Evolutionary conservation across 345 rosid genomes (phyloP), one percentile per base, ranked within the genome.

Genomic region (Toxicodendron radicans): DNA sequence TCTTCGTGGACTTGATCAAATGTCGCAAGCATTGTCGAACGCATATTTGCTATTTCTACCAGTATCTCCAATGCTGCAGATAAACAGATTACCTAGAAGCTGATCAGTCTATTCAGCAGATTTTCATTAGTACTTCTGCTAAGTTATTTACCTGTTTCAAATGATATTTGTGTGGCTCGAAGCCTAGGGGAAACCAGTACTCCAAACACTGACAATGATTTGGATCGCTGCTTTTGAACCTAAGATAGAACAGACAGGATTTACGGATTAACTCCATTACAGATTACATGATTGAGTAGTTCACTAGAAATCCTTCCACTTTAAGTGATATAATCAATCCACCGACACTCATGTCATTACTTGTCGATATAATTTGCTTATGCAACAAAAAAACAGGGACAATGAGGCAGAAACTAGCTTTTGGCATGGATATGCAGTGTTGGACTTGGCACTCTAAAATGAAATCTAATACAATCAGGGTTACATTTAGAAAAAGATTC

Each of bases 181-280:
- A 95, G 93, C 90, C 90, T 93, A 21, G 99, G 98, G 6, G 99
- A 93, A 71, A 93, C 90, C 61, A 95, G 79, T 70, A 90, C 83
- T 75, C 98, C 99, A 80, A 95, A 93, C 60, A 93, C 76, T 0
- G 92, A 85, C 30, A 93, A 74, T 38, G 83, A 83, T 81, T 85
- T 95, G 7, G 80, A 77, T 53, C 98, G 86, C 85, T 87, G 94
- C 82, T 81, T 85, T 73, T 91, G 87, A 76, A 90, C 87, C 97
- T 93, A 64, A 18, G 73, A 74, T 70, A 57, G 66, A 56, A 21
- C 52, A 16, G 64, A 12, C 41, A 61, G 18, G 18, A 48, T 23
- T 70, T 58, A 52, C 62, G 64, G 68, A 64, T 61, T 10, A 16
- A 46, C 11, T 46, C 57, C 54, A 45, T 23, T 11, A 54, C 9